Conservation (phyloP, 2,329 filamentous ascomycete genomes). For the Diplodia sapinea region DNA sequence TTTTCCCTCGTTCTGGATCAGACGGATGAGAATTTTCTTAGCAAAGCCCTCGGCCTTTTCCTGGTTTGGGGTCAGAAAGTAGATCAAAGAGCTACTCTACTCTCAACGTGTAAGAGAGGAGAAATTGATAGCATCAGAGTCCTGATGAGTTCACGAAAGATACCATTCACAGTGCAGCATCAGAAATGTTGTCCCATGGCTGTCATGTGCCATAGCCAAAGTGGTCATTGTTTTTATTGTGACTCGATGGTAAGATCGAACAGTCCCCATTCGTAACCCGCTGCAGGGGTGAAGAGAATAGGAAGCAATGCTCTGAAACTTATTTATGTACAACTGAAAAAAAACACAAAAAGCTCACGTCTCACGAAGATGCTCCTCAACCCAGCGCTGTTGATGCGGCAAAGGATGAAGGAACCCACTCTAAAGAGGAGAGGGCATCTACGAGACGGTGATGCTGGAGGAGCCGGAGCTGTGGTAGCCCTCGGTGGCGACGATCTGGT, state of each 20-base stretch:
- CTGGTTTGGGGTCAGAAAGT: no score
- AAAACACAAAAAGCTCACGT: neutral
- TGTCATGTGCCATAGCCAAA: neutral
- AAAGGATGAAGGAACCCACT: neutral
- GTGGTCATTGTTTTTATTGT: neutral
- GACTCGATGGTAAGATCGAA: neutral
- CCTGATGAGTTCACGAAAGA: neutral
- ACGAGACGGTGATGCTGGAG: constrained; percentile 54
- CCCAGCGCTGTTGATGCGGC: neutral
- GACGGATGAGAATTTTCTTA: no score
- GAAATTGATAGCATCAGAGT: neutral
- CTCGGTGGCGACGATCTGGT: constrained; percentile 63
- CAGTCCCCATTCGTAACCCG: neutral
- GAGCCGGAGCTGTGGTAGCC: constrained; percentile 59
- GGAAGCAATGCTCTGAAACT: neutral
- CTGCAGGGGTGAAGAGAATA: neutral
- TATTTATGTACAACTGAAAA: neutral
- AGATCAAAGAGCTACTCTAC: no score
- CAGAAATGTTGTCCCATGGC: neutral
- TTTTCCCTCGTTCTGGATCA: no score
- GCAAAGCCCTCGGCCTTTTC: no score
- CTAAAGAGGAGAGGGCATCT: neutral
- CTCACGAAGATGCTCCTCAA: neutral
- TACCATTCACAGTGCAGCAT: neutral
- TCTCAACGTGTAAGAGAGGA: no score